These are phyloP conservation scores for Hordeum pubiflorum DNA, from an alignment of 202 grass and related monocot genomes.

Conservation along the genomic window DNA sequence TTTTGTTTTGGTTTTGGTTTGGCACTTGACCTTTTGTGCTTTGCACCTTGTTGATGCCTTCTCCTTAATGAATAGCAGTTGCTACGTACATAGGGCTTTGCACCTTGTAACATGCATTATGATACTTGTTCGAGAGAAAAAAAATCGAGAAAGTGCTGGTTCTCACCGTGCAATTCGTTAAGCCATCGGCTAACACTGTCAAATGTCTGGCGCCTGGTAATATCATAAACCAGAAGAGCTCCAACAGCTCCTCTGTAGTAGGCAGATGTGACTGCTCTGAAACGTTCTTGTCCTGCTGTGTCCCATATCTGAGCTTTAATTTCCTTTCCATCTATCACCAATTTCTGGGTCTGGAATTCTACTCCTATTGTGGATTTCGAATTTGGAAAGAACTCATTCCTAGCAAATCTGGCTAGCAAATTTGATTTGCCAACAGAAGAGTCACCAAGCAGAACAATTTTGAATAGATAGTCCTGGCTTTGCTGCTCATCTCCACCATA, in stretches of 20 bases:
- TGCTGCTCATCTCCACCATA: constrained; percentile 50
- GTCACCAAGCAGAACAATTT: constrained; percentile 78
- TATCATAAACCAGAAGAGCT: constrained; percentile 75
- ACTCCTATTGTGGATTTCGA: constrained; percentile 89
- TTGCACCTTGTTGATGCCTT: background rate
- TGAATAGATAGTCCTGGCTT: constrained; percentile 81
- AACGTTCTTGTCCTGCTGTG: constrained; percentile 83
- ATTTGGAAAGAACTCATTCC: constrained; percentile 79
- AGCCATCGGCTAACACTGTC: constrained; percentile 74
- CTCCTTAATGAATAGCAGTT: no score
- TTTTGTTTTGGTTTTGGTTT: background rate
- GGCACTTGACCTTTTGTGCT: background rate
- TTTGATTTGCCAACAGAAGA: constrained; percentile 89
- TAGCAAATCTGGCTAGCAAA: constrained; percentile 66
- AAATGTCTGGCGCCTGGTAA: constrained; percentile 75
- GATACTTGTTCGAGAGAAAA: background rate
- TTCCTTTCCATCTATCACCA: constrained; percentile 74
- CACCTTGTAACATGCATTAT: background rate
- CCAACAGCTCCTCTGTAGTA: constrained; percentile 84
- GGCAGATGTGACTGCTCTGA: constrained; percentile 78
- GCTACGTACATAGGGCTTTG: background rate
- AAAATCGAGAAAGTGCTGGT: background rate
- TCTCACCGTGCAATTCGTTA: constrained; percentile 76
- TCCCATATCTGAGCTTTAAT: constrained; percentile 97
- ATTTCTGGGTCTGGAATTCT: constrained; percentile 81